These are phyloP conservation scores for Shiraia bambusicola DNA, from an alignment of 2,329 filamentous ascomycete genomes.

Conservation along the genomic window DNA sequence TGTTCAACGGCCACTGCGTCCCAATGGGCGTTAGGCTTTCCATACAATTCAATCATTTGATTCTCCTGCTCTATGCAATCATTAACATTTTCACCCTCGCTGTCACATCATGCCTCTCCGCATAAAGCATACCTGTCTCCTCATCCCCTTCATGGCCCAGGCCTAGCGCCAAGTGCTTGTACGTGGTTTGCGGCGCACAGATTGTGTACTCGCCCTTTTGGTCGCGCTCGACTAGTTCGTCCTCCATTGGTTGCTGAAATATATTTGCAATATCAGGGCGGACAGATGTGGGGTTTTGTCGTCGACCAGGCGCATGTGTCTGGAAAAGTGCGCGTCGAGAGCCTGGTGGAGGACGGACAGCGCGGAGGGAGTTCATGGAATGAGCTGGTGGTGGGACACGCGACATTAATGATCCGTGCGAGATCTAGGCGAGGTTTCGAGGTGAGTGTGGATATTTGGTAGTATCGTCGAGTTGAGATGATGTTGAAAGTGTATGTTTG, in stretches of 20 bases:
- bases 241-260: conserved; percentile 23
- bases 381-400: conserved; percentile 2
- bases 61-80: conserved; percentile 34
- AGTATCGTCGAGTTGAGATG: conserved; percentile 6
- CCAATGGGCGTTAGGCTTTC: conserved; percentile 33
- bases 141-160: conserved; percentile 27
- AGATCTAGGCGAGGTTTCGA: conserved; percentile 2
- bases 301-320: conserved; percentile 16
- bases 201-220: conserved; percentile 52
- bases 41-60: conserved; percentile 37
- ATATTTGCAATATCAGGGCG: conserved; percentile 24
- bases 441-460: conserved; percentile 2
- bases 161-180: conserved; percentile 26
- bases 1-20: conserved; percentile 24
- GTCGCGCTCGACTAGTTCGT: conserved; percentile 54
- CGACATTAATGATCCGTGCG: background rate
- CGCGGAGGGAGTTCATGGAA: conserved; percentile 20
- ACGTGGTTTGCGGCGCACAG: conserved; percentile 26
- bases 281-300: conserved; percentile 26
- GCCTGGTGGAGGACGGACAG: conserved; percentile 27
- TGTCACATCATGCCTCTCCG: background rate
- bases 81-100: background rate
- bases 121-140: conserved; percentile 37
- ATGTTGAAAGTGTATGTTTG: conserved; percentile 16
- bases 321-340: conserved; percentile 37